Evolutionary conservation across 345 rosid species (phyloP).

Genomic region (Theobroma cacao): DNA sequence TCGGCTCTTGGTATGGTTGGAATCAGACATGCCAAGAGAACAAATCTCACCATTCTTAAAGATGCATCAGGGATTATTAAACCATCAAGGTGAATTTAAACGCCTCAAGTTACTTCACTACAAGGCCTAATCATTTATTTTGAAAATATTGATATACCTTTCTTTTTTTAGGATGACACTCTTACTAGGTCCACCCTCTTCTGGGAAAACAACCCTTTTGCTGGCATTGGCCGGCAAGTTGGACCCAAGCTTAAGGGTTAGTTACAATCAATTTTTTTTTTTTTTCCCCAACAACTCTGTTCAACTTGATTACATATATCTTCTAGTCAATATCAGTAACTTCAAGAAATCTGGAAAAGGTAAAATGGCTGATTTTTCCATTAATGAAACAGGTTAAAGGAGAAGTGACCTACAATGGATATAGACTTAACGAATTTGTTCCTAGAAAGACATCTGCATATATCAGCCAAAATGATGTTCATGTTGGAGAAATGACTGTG

Average conservation of each 20-base stretch:
- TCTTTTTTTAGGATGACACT: constrained; percentile 62
- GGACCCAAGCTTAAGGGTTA: constrained; percentile 63
- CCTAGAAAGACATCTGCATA: constrained; percentile 90
- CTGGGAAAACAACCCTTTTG: constrained; percentile 84
- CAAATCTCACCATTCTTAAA: constrained; percentile 77
- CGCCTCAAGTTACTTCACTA: neutral
- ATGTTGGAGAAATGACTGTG: constrained; percentile 83
- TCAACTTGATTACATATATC: neutral
- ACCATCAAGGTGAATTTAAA: constrained; percentile 55
- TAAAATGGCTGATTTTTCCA: neutral
- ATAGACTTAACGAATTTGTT: constrained; percentile 59
- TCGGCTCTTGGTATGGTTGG: constrained; percentile 59
- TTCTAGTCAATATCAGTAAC: neutral
- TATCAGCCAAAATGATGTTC: constrained; percentile 92
- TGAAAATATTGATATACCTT: no score
- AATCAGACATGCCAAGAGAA: constrained; percentile 53
- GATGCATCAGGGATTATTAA: constrained; percentile 68
- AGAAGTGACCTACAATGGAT: constrained; percentile 68
- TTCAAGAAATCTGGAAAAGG: neutral
- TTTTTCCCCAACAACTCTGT: no score
- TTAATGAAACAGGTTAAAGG: constrained; percentile 57
- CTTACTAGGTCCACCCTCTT: constrained; percentile 83
- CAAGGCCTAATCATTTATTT: neutral
- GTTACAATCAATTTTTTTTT: neutral
- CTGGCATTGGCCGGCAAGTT: constrained; percentile 78